Base-by-base conservation (phyloP, 192 early-diverging fungal species). In the Geranomyces variabilis region DNA sequence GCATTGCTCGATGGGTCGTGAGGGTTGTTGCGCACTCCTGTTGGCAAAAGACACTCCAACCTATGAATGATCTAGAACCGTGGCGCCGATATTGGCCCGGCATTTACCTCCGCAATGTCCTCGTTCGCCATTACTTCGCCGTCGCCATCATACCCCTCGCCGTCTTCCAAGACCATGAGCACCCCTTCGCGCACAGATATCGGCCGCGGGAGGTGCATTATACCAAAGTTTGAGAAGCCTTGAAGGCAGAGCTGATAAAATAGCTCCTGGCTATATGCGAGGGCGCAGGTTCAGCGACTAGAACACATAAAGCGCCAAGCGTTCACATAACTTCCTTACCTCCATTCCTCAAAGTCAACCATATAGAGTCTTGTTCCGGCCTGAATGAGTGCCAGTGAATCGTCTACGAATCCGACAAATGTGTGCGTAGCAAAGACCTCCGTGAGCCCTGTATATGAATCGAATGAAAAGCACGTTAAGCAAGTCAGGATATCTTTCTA, bases 211-310 rank as follows among this genome's bases (percentile, higher is more conserved):
- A 95, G 78, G 21, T 81, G 57, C 29, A 96, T 84, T 33, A 72
- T 82, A 3, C 95, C 96, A 77, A 93, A 96, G 71, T 99, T 99
- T 58, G 86, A 87, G 77, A 99, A 96, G 33, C 93, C 90, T 24
- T 80, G 79, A 17, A 97, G 71, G 36, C 78, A 79, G 0, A 94
- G 80, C 73, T 99, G 95, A 79, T 96, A 95, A 71, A 99, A 94
- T 31, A 99, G 79, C 55, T 94, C 91, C 64, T 90, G 89, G 75
- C 92, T 93, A 31, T 33, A 19, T 30, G 58, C 31, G 17, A n/a
- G 7, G 4, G 24, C 19, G 17, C 51, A n/a, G 7, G 51, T 53
- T 15, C 4, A 4, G 51, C 51, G n/a, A 17, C 51, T 26, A 17
- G 19, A 26, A 24, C 51, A 7, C 51, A 4, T 8, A 26, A 17